A percentile compares a stretch with the other conserved stretches of the same genome.
These are phyloP conservation scores for Bruguiera sexangula DNA, from an alignment of 345 rosid species.

Conservation along the genomic window DNA sequence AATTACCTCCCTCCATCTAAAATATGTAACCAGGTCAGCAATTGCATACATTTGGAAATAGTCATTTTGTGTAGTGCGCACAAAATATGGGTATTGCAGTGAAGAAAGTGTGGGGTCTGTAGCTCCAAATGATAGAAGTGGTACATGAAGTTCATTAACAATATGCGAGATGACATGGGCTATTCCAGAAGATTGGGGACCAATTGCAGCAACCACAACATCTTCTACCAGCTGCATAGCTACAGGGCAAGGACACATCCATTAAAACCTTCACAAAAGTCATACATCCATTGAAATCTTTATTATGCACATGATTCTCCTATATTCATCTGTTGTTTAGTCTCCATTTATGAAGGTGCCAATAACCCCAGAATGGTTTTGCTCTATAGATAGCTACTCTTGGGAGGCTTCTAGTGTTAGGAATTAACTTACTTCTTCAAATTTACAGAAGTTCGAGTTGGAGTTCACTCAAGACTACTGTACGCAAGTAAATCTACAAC, in stretches of 20 bases:
- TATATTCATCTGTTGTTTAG: background rate
- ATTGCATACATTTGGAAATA: constrained; percentile 81
- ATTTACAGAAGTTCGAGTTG: background rate
- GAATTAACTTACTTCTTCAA: too few species aligned
- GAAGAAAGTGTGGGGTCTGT: constrained; percentile 63
- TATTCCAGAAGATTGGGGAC: constrained; percentile 93
- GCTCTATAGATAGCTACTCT: too few species aligned
- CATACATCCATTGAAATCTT: background rate
- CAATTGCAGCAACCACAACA: constrained; percentile 64
- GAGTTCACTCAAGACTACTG: background rate
- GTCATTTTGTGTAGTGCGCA: constrained; percentile 59
- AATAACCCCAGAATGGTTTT: too few species aligned
- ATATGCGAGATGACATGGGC: constrained; percentile 80
- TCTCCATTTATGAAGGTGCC: too few species aligned
- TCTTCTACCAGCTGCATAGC: constrained; percentile 86
- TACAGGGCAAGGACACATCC: constrained; percentile 42
- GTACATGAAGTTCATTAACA: constrained; percentile 61
- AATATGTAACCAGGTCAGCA: constrained; percentile 62
- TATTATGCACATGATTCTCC: background rate
- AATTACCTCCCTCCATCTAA: constrained; percentile 74
- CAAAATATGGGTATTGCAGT: constrained; percentile 64
- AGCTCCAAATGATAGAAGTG: constrained; percentile 67
- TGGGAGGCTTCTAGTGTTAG: too few species aligned
- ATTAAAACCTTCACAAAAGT: constrained; percentile 24
- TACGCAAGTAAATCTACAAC: background rate